Conservation (phyloP, 2,329 filamentous ascomycete species). For the Pyricularia pennisetigena region DNA sequence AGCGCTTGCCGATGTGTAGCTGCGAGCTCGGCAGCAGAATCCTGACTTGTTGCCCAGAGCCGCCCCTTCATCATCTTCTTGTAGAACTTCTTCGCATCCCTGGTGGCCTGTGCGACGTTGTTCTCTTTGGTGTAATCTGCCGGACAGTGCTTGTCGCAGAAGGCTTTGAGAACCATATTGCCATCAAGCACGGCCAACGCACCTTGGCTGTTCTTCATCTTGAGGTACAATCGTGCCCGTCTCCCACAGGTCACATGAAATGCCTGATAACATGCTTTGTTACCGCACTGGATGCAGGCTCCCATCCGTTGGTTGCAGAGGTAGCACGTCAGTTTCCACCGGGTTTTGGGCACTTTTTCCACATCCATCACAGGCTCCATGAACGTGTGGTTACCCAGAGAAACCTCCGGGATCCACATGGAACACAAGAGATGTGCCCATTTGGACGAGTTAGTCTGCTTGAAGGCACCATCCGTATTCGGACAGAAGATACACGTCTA, state of each 20-base stretch:
- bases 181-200: slow-evolving; percentile 69
- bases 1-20: slow-evolving; percentile 56
- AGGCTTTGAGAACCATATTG: slow-evolving; percentile 78
- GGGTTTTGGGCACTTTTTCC: slow-evolving; percentile 88
- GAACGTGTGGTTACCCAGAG: slow-evolving; percentile 88
- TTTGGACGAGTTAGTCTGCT: slow-evolving; percentile 91
- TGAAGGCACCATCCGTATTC: slow-evolving; percentile 95
- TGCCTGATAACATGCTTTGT: slow-evolving; percentile 93
- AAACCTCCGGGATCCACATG: slow-evolving; percentile 98
- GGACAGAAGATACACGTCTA: slow-evolving; percentile 96
- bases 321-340: slow-evolving; percentile 92
- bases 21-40: slow-evolving; percentile 71
- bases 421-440: slow-evolving; percentile 96
- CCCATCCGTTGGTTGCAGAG: slow-evolving; percentile 98
- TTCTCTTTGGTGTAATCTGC: slow-evolving; percentile 82
- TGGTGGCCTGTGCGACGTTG: slow-evolving; percentile 68
- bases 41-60: slow-evolving; percentile 86
- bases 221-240: slow-evolving; percentile 75
- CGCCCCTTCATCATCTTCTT: slow-evolving; percentile 79
- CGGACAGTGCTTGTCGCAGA: slow-evolving; percentile 92
- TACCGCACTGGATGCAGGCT: slow-evolving; percentile 94
- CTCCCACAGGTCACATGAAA: slow-evolving; percentile 97
- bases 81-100: slow-evolving; percentile 81
- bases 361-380: slow-evolving; percentile 99
- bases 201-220: slow-evolving; percentile 91